Evolutionary conservation across 1,139 yeast species (phyloP).

Genomic region (Chernovozyma aurita): DNA sequence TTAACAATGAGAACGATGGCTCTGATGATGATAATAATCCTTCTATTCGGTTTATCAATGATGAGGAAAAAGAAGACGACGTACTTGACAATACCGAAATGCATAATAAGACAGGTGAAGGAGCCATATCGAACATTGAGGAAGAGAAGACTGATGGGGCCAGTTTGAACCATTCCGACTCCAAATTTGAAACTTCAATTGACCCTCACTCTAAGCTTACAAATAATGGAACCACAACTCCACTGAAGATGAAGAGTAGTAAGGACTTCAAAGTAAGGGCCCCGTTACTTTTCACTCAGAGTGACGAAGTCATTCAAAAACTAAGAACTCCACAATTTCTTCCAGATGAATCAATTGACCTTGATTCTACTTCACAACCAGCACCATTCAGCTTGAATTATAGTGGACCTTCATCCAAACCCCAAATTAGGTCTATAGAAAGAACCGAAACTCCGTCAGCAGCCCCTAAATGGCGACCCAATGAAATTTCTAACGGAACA

Average conservation of each 20-base stretch:
- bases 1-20: constrained; percentile 65
- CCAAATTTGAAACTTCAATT: background rate
- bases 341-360: constrained; percentile 25
- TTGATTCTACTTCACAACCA: background rate
- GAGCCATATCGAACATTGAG: constrained; percentile 8
- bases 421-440: background rate
- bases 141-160: background rate
- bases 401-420: background rate
- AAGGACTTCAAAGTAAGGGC: constrained; percentile 1
- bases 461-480: constrained; percentile 1
- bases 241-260: constrained; percentile 1
- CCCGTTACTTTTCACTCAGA: constrained; percentile 28
- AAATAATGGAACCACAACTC: constrained; percentile 5
- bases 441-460: background rate
- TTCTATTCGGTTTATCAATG: constrained; percentile 29
- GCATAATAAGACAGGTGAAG: constrained; percentile 12
- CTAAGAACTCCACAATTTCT: constrained; percentile 33
- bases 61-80: constrained; percentile 14
- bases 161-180: background rate
- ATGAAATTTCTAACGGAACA: background rate
- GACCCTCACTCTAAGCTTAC: constrained; percentile 4
- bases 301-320: constrained; percentile 35
- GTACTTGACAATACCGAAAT: constrained; percentile 3
- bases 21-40: constrained; percentile 19
- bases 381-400: background rate